Percentiles rank a stretch among this genome's conserved stretches.
Evolutionary conservation across 2,329 filamentous ascomycete genomes (phyloP).

Genomic region (Trichoderma sp.): DNA sequence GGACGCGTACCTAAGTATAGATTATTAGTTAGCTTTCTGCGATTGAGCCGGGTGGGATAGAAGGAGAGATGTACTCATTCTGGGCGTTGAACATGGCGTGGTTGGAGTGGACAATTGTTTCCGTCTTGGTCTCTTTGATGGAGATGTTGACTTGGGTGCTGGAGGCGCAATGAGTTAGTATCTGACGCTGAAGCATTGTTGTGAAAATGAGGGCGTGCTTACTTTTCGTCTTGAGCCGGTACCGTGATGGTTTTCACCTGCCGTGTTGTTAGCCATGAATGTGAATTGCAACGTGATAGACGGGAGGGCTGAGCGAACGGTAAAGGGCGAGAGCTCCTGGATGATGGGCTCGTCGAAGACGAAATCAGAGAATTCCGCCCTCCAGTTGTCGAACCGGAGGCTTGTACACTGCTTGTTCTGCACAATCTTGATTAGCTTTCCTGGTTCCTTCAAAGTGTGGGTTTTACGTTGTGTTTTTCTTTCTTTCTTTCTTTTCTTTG

Average conservation of each 20-base stretch:
- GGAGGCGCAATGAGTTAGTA: background rate
- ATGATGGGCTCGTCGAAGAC: slow-evolving; percentile 23
- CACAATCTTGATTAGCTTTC: background rate
- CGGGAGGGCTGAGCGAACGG: background rate
- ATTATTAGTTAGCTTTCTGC: slow-evolving; percentile 1
- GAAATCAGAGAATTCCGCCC: slow-evolving; percentile 17
- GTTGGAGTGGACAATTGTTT: slow-evolving; percentile 17
- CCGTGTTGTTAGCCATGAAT: background rate
- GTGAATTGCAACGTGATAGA: too few species aligned
- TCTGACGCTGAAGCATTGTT: background rate
- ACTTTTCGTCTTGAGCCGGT: slow-evolving; percentile 18
- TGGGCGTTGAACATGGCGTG: slow-evolving; percentile 18
- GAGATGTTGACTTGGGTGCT: slow-evolving; percentile 21
- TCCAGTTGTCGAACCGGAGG: slow-evolving; percentile 24
- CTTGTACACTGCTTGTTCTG: slow-evolving; percentile 23
- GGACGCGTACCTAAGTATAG: slow-evolving; percentile 1
- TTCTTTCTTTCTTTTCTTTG: background rate
- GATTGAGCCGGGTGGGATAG: background rate
- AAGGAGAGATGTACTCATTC: slow-evolving; percentile 1
- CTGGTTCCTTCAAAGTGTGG: background rate
- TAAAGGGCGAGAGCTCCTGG: slow-evolving; percentile 22
- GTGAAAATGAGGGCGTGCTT: background rate
- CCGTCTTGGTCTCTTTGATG: slow-evolving; percentile 20
- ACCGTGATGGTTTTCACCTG: slow-evolving; percentile 20
- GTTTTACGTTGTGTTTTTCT: background rate